Base-by-base conservation (phyloP, 768 basidiomycete species). In the Auricularia sp. region DNA sequence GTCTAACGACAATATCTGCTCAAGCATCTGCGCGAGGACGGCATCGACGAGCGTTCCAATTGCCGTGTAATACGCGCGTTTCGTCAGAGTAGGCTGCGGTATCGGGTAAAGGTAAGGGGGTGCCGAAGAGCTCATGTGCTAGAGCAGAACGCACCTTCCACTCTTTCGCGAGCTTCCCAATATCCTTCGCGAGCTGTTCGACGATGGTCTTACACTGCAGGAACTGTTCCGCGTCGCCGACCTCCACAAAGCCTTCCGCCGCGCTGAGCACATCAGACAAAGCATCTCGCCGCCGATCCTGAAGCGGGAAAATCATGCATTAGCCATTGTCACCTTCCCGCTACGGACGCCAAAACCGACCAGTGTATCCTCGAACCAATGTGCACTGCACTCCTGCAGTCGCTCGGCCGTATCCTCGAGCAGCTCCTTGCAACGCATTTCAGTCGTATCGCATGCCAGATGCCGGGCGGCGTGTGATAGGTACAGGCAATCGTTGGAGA, bases 401-500 rank as follows among this genome's bases (percentile, higher is more conserved):
- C 78, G 74, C 10, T 76, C 77, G 61, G 72, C 76, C 64, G 80
- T 82, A 71, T 87, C 88, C 12, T 71, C 73, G 51, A 87, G 72
- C 65, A 77, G 81, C 54, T 80, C 83, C 67, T 23, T 77, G 78
- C 34, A 81, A 73, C 36, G 68, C 66, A 10, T 66, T 54, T 56
- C 1, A 67, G 58, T 73, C 74, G 23, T 85, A 66, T 35, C 64
- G 76, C 77, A 0, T 87, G 72, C 68, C 87, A 82, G 23, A 75
- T 73, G 36, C 79, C 79, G 51, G 16, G 36, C 36, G 2, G 58
- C 64, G 12, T 60, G 35, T 0, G 76, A 67, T 34, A 95, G 79
- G 71, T 87, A 91, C 23, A 82, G 69, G 68, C 87, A 91, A 67
- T 95, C 88, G 72, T 97, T 97, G 18, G 90, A 86, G 71, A 88